phyloP scores from a whole-genome alignment of 805 yeast species.

The Lipomyces anomalus region DNA sequence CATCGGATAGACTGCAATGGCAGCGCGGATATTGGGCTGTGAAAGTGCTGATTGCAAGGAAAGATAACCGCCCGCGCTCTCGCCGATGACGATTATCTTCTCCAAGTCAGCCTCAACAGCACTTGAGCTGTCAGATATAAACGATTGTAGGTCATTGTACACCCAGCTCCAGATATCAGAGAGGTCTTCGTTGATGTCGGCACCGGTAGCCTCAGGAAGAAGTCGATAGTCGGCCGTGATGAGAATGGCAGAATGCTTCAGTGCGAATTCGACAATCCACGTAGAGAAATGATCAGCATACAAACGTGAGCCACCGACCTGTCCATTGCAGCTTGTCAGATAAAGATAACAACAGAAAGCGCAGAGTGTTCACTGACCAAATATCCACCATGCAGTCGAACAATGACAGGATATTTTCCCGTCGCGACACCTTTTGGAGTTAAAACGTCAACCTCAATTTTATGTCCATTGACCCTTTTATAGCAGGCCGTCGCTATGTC shows the following conservation, averaged over 20 bases:
- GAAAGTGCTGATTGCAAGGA: constrained; percentile 8
- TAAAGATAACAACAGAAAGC: not conserved
- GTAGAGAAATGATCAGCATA: not conserved
- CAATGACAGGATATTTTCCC: constrained; percentile 9
- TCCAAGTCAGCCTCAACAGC: constrained; percentile 8
- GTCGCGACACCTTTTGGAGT: constrained; percentile 8
- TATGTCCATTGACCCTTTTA: constrained; percentile 3
- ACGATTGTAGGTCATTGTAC: constrained; percentile 5
- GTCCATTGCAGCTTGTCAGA: not conserved
- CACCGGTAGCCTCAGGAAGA: constrained; percentile 12
- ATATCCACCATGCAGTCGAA: constrained; percentile 12
- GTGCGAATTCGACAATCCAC: constrained; percentile 8
- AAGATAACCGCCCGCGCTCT: constrained; percentile 15
- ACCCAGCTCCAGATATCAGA: constrained; percentile 12
- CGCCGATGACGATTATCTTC: constrained; percentile 7
- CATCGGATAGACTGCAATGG: constrained; percentile 4
- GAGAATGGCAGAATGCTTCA: constrained; percentile 8
- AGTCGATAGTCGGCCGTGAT: constrained; percentile 12
- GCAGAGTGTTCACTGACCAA: not conserved
- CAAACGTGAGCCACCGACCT: not conserved
- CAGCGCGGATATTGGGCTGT: constrained; percentile 1
- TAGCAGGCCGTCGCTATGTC: constrained; percentile 4
- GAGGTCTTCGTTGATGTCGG: constrained; percentile 9
- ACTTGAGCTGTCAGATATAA: constrained; percentile 3
- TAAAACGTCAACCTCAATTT: constrained; percentile 4